phyloP scores from a whole-genome alignment of 208 protist species.

The Leishmania turanica region DNA sequence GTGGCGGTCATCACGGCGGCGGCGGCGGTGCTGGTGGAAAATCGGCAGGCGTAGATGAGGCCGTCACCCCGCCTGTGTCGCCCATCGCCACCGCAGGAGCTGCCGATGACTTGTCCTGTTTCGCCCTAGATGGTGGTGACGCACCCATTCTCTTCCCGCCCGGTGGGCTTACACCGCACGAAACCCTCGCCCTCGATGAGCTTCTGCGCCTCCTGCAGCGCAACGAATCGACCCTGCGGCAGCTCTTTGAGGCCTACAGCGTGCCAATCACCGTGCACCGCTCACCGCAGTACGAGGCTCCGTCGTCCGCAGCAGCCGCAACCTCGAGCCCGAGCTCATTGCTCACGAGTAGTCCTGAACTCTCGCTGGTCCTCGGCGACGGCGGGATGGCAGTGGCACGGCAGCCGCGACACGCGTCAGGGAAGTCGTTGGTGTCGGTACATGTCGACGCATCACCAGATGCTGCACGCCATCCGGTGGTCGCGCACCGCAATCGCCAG shows the following conservation, averaged over 20 bases:
- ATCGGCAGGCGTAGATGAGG: neutral
- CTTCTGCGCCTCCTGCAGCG: conserved; percentile 48
- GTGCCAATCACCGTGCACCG: conserved; percentile 41
- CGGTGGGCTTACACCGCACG: conserved; percentile 5
- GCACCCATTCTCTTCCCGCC: conserved; percentile 3
- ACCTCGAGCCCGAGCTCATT: conserved; percentile 15
- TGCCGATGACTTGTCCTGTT: conserved; percentile 17
- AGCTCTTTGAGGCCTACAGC: conserved; percentile 74
- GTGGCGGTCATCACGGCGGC: neutral
- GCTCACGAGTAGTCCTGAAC: conserved; percentile 4
- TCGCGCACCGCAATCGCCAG: neutral
- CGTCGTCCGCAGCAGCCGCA: conserved; percentile 27
- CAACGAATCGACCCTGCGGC: conserved; percentile 64
- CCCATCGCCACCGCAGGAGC: conserved; percentile 16
- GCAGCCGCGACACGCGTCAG: neutral
- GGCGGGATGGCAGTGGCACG: neutral
- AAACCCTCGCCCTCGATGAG: conserved; percentile 36
- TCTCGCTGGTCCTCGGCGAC: neutral
- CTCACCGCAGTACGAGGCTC: conserved; percentile 28
- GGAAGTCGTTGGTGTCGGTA: neutral
- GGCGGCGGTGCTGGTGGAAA: neutral
- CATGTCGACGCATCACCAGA: neutral
- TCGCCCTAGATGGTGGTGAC: conserved; percentile 9
- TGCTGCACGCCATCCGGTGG: no score
- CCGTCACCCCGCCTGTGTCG: conserved; percentile 23